Percentiles rank a stretch among this genome's conserved stretches.
These are phyloP conservation scores for Dittrichia graveolens DNA, from an alignment of 129 eudicot genomes.

Conservation along the genomic window DNA sequence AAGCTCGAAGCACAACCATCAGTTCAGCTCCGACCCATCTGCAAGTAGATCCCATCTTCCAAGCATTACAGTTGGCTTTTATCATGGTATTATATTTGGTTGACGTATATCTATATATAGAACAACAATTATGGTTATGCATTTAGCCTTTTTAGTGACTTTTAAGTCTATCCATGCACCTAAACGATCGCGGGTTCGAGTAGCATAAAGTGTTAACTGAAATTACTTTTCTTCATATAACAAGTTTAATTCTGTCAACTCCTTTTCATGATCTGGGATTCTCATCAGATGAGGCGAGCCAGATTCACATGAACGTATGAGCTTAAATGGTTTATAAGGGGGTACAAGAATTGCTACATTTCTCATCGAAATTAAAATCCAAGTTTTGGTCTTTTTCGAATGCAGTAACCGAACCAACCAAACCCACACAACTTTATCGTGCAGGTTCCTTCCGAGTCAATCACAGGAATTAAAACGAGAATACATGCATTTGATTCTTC, in stretches of 20 bases:
- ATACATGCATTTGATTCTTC: slow-evolving; percentile 13
- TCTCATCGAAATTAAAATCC: slow-evolving; percentile 12
- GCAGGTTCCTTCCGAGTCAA: neutral
- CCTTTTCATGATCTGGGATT: neutral
- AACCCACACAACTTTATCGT: neutral
- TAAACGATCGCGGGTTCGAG: too few relatives aligned
- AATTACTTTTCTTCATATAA: too few relatives aligned
- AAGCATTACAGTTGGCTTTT: too few relatives aligned
- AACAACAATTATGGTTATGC: too few relatives aligned
- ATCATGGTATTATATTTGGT: too few relatives aligned
- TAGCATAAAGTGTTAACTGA: too few relatives aligned
- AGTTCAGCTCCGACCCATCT: too few relatives aligned
- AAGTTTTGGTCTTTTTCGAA: neutral
- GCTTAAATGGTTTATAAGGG: neutral
- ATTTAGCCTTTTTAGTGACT: too few relatives aligned
- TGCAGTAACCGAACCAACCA: neutral
- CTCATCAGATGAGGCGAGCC: neutral
- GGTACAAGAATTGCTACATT: slow-evolving; percentile 3
- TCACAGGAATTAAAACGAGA: slow-evolving; percentile 13
- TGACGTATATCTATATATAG: too few relatives aligned
- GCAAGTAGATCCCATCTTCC: too few relatives aligned
- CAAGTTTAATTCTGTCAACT: neutral
- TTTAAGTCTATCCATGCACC: too few relatives aligned
- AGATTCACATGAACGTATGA: slow-evolving; percentile 9
- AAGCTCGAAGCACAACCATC: too few relatives aligned